Evolutionary conservation across 225 moss, liverwort and hornwort genomes (phyloP), one percentile per base, ranked within the genome.

Genomic region (Antitrichia curtipendula): DNA sequence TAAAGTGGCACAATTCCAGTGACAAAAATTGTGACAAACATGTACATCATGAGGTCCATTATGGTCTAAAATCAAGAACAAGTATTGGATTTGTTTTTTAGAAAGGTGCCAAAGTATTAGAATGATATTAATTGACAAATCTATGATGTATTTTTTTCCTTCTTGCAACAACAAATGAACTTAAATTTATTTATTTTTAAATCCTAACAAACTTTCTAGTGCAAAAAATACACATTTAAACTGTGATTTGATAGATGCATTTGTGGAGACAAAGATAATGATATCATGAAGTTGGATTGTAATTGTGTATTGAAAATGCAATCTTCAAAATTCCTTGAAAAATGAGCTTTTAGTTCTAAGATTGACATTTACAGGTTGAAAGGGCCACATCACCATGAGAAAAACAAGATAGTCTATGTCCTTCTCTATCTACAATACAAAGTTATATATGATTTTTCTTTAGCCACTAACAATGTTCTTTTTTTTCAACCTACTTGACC

Each of bases 141-240:
- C 9, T 5, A 71, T 43, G 10, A 73, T 31, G 47, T 11, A 0
- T 15, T 72, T 72, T 43, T 27, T 9, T 3, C 17, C 6, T 45
- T 45, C 6, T 45, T 1, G 0, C 0, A 1, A 2, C 14, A 40
- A 8, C 16, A 27, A 14, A 71, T 0, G 1, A 71, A 71, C 6
- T 72, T 3, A 16, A 6, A 45, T 3, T 1, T 16, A 10, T 17
- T n/a, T n/a, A n/a, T n/a, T n/a, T 45, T 72, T 45, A 29, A 43
- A 16, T 43, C 9, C 6, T 45, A 10, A 29, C 0, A 71, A 43
- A 43, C 3, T 28, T 9, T 45, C 1, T 4, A 17, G 29, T 45
- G 28, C 10, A 45, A 45, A 16, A 43, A 6, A 16, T 27, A 16
- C 3, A 41, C 16, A 28, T 28, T 71, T 28, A 7, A 43, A 45